Base-by-base conservation (phyloP, 495 filamentous ascomycete genomes). In the Lepraria neglecta region DNA sequence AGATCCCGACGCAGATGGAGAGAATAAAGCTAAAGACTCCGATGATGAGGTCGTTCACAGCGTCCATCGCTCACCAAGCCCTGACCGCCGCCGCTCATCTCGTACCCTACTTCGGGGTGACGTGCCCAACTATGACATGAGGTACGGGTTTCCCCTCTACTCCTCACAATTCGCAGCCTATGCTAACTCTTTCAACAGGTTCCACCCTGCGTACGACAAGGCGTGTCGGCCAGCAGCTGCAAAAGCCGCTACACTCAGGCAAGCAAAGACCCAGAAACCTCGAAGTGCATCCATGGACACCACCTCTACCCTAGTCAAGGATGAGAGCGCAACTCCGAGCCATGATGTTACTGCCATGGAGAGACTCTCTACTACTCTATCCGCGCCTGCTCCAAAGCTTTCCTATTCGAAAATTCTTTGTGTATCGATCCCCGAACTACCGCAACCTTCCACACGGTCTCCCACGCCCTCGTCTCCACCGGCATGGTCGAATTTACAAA, bases 101-200 rank as follows among this genome's bases (percentile, higher is more conserved):
- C 58, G 58, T 24, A 60, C 38, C 0, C 21, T 19, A 30, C 30
- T 17, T 7, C 28, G 17, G 1, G 4, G 6, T n/a, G 15, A 53
- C 21, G 11, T 38, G 12, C 58, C 48, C 3, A 53, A 60, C n/a
- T 60, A 60, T 15, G 47, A 53, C 24, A 53, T 44, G 48, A 52
- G 42, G 58, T 60, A 44, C 31, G 58, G 19, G 12, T 1, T 35
- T 3, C 31, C n/a, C 30, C 28, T 10, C 1, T 35, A 19, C 51
- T 24, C 0, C 17, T 14, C 10, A n/a, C 35, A 54, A 10, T 21
- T 14, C 19, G 31, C 3, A 3, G 48, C 24, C 12, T 15, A 6
- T 51, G 3, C 31, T 19, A 21, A 33, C 30, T 12, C 31, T 43
- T 50, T 42, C 58, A 28, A 56, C 30, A 45, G 54, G 43, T 56